phyloP scores from a whole-genome alignment of 345 rosid species.

The Eucalyptus regnans region DNA sequence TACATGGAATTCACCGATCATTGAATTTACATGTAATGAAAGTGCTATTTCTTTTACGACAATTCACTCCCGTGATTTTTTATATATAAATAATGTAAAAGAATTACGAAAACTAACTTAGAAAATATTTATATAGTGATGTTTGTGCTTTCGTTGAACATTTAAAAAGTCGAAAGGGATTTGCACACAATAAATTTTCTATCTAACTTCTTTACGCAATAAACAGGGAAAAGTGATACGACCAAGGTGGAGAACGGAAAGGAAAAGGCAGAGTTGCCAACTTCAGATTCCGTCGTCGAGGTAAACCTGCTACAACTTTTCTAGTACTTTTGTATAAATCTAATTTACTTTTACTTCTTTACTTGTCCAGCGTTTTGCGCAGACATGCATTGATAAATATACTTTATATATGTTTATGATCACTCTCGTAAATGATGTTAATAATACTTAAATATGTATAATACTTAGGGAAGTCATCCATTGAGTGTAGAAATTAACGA shows the following conservation, averaged over 20 bases:
- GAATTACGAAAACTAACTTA: not conserved
- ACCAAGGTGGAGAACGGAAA: not conserved
- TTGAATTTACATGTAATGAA: not conserved
- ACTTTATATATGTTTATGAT: not conserved
- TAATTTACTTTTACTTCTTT: not conserved
- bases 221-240: not conserved
- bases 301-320: not conserved
- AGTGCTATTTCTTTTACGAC: not conserved
- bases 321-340: not conserved
- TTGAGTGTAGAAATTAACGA: not conserved
- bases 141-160: not conserved
- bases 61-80: not conserved
- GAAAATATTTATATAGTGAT: not conserved
- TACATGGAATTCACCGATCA: rapidly evolving
- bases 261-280: not conserved
- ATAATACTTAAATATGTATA: not conserved
- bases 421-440: not conserved
- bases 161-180: not conserved
- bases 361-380: not conserved
- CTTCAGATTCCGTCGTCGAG: not conserved
- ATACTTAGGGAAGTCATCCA: not conserved
- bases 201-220: not conserved
- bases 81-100: not conserved
- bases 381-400: not conserved
- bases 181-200: not conserved